Conservation (phyloP, 2,329 filamentous ascomycete genomes). For the Colletotrichum liriopes region DNA sequence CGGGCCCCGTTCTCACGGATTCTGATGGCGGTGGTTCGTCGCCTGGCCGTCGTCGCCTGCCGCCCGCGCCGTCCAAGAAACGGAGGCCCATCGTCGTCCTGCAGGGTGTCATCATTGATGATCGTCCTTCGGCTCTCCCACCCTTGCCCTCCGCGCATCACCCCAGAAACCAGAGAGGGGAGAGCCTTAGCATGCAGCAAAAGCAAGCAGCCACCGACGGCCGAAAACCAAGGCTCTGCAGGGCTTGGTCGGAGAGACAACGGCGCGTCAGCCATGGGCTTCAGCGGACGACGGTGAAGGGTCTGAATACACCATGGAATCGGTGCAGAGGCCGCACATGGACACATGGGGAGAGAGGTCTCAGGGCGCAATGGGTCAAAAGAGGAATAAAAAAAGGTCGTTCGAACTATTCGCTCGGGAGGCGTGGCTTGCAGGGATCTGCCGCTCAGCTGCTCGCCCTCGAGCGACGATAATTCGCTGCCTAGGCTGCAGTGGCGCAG, state of each 20-base stretch:
- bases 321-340: not conserved
- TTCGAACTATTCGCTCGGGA: conserved; percentile 38
- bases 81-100: conserved; percentile 35
- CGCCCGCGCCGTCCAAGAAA: conserved; percentile 30
- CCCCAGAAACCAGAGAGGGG: conserved; percentile 38
- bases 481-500: conserved; percentile 39
- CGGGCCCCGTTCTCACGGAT: not conserved
- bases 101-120: conserved; percentile 40
- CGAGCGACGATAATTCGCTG: conserved; percentile 34
- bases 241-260: conserved; percentile 11
- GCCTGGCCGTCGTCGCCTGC: conserved; percentile 12
- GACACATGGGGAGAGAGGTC: not conserved
- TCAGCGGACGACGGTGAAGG: conserved; percentile 2
- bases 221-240: conserved; percentile 21
- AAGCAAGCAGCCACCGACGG: conserved; percentile 21
- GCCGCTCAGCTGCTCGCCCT: conserved; percentile 36
- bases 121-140: conserved; percentile 16
- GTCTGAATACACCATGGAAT: not conserved
- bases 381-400: conserved; percentile 26
- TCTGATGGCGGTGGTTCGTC: not conserved
- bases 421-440: conserved; percentile 41
- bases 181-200: conserved; percentile 29
- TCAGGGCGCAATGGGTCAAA: conserved; percentile 12
- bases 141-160: conserved; percentile 38
- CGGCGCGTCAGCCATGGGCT: conserved; percentile 16